Percentiles rank a stretch among this genome's conserved stretches.
These are phyloP conservation scores for Cordyceps tenuipes DNA, from an alignment of 2,329 filamentous ascomycete genomes.

Conservation along the genomic window DNA sequence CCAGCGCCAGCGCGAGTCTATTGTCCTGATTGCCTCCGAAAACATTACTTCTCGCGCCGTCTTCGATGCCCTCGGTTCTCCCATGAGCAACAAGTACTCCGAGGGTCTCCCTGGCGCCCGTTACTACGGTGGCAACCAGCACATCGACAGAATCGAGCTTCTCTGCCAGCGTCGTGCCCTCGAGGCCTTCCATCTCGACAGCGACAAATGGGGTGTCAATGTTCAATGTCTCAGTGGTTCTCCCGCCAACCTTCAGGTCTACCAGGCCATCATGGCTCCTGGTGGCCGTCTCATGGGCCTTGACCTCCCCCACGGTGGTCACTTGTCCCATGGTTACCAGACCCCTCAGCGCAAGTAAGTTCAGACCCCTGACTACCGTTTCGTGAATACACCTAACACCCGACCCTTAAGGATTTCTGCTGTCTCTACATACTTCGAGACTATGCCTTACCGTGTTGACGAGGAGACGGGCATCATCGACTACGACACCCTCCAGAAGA, in stretches of 20 bases:
- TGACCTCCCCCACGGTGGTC: constrained; percentile 87
- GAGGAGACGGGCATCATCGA: constrained; percentile 91
- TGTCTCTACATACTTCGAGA: constrained; percentile 98
- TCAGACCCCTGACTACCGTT: neutral
- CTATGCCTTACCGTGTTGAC: constrained; percentile 89
- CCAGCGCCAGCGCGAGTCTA: constrained; percentile 94
- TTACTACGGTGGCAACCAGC: constrained; percentile 99
- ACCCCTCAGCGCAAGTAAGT: constrained; percentile 81
- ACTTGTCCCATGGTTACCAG: constrained; percentile 96
- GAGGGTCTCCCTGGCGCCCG: constrained; percentile 96
- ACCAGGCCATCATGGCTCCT: constrained; percentile 92
- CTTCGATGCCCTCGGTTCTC: constrained; percentile 90
- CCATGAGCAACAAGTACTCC: constrained; percentile 99
- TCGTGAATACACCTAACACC: neutral
- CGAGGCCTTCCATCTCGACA: constrained; percentile 78
- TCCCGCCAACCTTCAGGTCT: constrained; percentile 95
- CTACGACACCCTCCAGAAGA: constrained; percentile 86
- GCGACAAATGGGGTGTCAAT: constrained; percentile 95
- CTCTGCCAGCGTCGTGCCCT: constrained; percentile 93
- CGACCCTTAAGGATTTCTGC: constrained; percentile 64
- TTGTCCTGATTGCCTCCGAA: constrained; percentile 97
- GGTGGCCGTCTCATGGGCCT: constrained; percentile 97
- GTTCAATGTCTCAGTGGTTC: constrained; percentile 89
- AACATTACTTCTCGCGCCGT: constrained; percentile 98
- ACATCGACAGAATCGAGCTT: constrained; percentile 93